Percentiles rank a stretch among this genome's conserved stretches.
Evolutionary conservation across 2,329 filamentous ascomycete genomes (phyloP).

Genomic region (Trichoderma breve): DNA sequence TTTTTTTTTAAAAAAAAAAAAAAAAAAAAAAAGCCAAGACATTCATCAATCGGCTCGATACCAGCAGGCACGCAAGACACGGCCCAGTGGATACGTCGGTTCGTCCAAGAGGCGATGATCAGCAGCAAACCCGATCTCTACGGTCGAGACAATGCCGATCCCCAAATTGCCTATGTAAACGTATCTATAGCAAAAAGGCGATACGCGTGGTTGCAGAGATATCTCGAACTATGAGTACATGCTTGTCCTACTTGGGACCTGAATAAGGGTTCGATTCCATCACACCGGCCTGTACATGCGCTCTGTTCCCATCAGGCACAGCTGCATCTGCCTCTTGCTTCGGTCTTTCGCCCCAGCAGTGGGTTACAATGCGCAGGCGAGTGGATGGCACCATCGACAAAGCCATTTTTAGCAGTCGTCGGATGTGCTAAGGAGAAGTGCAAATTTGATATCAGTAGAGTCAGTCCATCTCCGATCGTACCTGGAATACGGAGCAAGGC

Average conservation of each 20-base stretch:
- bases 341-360: background rate
- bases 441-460: background rate
- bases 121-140: conserved; percentile 9
- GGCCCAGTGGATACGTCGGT: conserved; percentile 4
- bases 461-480: conserved; percentile 11
- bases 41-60: background rate
- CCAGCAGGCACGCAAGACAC: background rate
- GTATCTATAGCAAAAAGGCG: background rate
- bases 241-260: background rate
- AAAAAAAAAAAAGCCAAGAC: background rate
- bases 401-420: background rate
- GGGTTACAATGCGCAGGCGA: background rate
- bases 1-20: no score
- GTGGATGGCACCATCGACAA: conserved; percentile 1
- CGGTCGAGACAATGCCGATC: conserved; percentile 7
- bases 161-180: background rate
- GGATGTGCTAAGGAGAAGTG: background rate
- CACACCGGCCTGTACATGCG: background rate
- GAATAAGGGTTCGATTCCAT: background rate
- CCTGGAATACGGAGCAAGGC: conserved; percentile 2
- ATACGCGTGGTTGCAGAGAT: background rate
- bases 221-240: background rate
- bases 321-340: background rate
- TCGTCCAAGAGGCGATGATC: conserved; percentile 10
- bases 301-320: background rate